Base-by-base conservation (phyloP, 306 rosid genomes). In the Geum urbanum region DNA sequence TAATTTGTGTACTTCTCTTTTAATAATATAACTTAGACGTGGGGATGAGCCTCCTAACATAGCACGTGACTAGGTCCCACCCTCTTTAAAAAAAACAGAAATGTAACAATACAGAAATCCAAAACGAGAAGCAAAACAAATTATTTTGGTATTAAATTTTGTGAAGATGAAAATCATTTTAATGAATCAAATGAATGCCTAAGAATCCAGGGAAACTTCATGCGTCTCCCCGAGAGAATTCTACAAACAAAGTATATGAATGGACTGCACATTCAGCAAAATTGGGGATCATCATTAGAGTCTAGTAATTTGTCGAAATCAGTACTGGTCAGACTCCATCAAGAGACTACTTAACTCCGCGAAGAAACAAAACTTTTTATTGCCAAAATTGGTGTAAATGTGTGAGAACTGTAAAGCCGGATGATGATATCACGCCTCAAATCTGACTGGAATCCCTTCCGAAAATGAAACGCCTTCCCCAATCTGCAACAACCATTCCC, bases 401-500 rank as follows among this genome's bases (percentile, higher is more conserved):
- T 59, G 64, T 59, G n/a, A n/a, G 64, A 59, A 35, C 64, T 2
- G 65, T 75, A 71, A 67, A n/a, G 22, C 27, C 41, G 32, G 32
- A 55, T 41, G 74, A 40, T 44, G 58, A 24, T 20, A 61, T 78
- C 63, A 74, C 56, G 82, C 14, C 78, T 90, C 84, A 83, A 15
- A 83, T 80, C 78, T 86, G 87, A 73, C 96, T 94, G 0, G 99
- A 89, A 80, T 94, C 97, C 72, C 99, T 86, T 4, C 99, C 99
- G 8, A 82, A 94, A 37, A 91, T 57, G 65, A 84, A 87, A 69
- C 97, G 96, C 72, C 92, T 86, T 27, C 62, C 24, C 99, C 99
- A 94, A 75, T 94, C 99, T 43, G 99, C 44, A 4, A 89, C 79
- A 18, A 94, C 99, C 19, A 94, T 58, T n/a, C 89, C 89, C 75